Conservation (phyloP, 345 rosid genomes). For the Pelargonium nanum region DNA sequence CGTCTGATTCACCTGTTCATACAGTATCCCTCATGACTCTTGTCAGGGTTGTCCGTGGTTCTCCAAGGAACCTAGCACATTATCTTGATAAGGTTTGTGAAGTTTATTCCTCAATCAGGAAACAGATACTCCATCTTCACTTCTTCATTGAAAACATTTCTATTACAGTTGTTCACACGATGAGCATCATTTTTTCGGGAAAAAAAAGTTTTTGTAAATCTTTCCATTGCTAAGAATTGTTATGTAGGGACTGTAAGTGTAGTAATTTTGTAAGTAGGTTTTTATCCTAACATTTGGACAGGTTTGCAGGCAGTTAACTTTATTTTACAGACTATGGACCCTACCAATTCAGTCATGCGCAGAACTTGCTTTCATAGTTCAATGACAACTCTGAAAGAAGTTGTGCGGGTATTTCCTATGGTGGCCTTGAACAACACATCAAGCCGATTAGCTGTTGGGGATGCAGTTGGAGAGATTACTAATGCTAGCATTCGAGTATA, state of each 20-base stretch:
- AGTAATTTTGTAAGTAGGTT: background rate
- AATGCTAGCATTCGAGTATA: constrained; percentile 60
- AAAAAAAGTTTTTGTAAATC: too few species aligned
- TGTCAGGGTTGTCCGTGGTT: constrained; percentile 61
- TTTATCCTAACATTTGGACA: constrained; percentile 27
- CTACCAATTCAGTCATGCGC: constrained; percentile 71
- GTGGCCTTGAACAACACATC: constrained; percentile 63
- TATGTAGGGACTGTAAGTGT: background rate
- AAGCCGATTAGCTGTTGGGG: constrained; percentile 75
- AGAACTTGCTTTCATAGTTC: constrained; percentile 67
- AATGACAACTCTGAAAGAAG: constrained; percentile 59
- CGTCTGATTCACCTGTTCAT: constrained; percentile 91
- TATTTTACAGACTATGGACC: constrained; percentile 76
- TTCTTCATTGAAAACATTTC: background rate
- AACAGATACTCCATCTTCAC: background rate
- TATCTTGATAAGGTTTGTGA: constrained; percentile 77
- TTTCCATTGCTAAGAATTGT: background rate
- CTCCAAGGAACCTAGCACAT: constrained; percentile 62
- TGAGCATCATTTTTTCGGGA: too few species aligned
- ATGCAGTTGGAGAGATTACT: constrained; percentile 61
- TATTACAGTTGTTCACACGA: constrained; percentile 2
- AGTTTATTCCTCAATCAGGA: constrained; percentile 9
- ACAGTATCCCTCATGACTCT: constrained; percentile 57
- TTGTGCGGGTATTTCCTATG: constrained; percentile 76
- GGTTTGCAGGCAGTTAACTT: constrained; percentile 70